Base-by-base conservation (phyloP, 306 rosid genomes). In the Trichosanthes cucumerina region DNA sequence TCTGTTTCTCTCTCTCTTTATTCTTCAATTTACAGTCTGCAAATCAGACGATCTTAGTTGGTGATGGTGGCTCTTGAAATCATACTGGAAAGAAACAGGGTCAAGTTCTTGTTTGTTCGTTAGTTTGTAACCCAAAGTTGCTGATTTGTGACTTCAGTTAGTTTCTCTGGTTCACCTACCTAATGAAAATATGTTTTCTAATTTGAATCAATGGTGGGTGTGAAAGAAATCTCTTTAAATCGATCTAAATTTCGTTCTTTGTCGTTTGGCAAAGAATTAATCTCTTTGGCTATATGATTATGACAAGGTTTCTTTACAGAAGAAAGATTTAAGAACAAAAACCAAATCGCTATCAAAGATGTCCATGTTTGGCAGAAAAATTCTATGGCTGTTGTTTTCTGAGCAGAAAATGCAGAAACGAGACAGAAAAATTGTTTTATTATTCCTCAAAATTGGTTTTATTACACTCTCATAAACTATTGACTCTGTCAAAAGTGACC, bases 391-490 rank as follows among this genome's bases (percentile, higher is more conserved):
- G 59, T 14, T 50, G 78, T 73, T 72, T 46, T 72, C 43, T 50
- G 44, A 8, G 57, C 31, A 50, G 8, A 41, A n/a, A 10, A 39
- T 68, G 50, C 28, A 38, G 39, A 28, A 15, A 16, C 3, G 46
- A 74, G 15, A 26, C 4, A 7, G 21, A n/a, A 73, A 21, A 73
- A 21, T 23, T 43, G 33, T 72, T 8, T 46, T 65, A 50, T 52
- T 50, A 49, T 26, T 15, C 28, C 9, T 18, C 62, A 74, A 74
- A 74, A 74, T 31, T 74, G 78, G 54, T 31, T 31, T 52, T 74
- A 31, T 49, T 72, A 44, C n/a, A 71, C 77, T 71, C 77, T 71
- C 58, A 46, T 13, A 26, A 49, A 24, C 77, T 71, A 71, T 71
- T 2, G 26, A 46, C 77, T 71, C 77, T n/a, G 54, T 54, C 53